Evolutionary conservation across 805 yeast species (phyloP).

Genomic region (Cyberlindnera sargentensis): DNA sequence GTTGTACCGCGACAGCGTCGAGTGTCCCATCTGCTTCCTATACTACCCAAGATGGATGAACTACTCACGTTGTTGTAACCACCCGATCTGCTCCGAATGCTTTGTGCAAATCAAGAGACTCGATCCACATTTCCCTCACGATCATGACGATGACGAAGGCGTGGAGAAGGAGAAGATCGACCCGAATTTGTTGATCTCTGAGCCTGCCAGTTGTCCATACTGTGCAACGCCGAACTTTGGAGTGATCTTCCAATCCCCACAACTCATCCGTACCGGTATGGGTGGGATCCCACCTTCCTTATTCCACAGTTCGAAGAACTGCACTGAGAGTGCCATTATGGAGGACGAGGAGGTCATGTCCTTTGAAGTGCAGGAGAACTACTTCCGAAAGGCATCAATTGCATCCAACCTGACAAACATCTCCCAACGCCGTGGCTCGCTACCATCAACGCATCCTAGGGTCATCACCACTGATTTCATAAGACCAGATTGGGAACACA

Average conservation of each 20-base stretch:
- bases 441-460: constrained; percentile 59
- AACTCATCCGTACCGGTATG: constrained; percentile 45
- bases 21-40: constrained; percentile 93
- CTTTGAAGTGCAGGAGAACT: constrained; percentile 14
- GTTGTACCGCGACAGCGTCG: constrained; percentile 62
- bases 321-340: constrained; percentile 6
- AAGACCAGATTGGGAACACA: constrained; percentile 89
- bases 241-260: constrained; percentile 67
- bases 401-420: neutral
- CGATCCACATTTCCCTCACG: constrained; percentile 93
- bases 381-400: constrained; percentile 7
- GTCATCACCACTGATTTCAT: constrained; percentile 77
- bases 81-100: constrained; percentile 93
- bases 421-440: constrained; percentile 38
- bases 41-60: constrained; percentile 76
- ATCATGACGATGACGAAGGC: constrained; percentile 47
- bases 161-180: constrained; percentile 26
- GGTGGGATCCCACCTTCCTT: constrained; percentile 46
- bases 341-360: constrained; percentile 12
- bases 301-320: constrained; percentile 18
- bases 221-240: constrained; percentile 88
- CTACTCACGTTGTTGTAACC: constrained; percentile 80
- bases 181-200: constrained; percentile 69
- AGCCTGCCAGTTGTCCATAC: constrained; percentile 87
- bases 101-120: constrained; percentile 90